phyloP scores from a whole-genome alignment of 306 rosid species.

The Crotalaria pallida region DNA sequence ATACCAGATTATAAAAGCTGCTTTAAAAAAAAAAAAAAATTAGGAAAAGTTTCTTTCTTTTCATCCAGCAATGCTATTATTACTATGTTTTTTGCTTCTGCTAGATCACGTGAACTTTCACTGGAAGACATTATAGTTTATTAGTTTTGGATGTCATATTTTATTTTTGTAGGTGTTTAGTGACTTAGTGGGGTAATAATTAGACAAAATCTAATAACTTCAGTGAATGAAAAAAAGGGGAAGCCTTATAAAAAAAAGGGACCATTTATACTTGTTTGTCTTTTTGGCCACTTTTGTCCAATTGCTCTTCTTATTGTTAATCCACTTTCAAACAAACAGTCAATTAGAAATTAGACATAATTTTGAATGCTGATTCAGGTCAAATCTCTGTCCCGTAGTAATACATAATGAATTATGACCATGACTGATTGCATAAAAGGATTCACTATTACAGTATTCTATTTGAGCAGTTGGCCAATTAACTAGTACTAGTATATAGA shows the following conservation, averaged over 20 bases:
- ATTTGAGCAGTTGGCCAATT: constrained; percentile 8
- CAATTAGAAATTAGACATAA: not conserved
- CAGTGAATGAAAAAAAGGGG: not conserved
- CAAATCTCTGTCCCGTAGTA: not conserved
- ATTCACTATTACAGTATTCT: constrained; percentile 11
- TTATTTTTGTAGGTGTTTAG: not conserved
- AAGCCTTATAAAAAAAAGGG: not conserved
- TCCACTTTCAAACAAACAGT: not conserved
- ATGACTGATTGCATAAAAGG: constrained; percentile 3
- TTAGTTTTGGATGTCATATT: not conserved
- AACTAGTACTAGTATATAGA: not conserved
- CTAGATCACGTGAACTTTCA: constrained; percentile 20
- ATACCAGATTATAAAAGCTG: not conserved
- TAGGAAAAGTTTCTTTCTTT: not conserved
- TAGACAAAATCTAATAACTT: not conserved
- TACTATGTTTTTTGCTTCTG: not conserved
- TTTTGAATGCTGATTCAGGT: constrained; percentile 4
- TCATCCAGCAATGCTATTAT: not conserved
- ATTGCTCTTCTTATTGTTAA: not conserved
- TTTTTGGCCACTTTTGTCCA: constrained; percentile 14
- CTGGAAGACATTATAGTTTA: not conserved
- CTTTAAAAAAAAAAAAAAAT: not conserved
- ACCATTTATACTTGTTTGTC: not conserved
- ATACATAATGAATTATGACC: not conserved
- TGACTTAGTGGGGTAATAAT: too few relatives aligned